These are phyloP conservation scores for Lentinula edodes DNA, from an alignment of 768 basidiomycete species.

Conservation along the genomic window DNA sequence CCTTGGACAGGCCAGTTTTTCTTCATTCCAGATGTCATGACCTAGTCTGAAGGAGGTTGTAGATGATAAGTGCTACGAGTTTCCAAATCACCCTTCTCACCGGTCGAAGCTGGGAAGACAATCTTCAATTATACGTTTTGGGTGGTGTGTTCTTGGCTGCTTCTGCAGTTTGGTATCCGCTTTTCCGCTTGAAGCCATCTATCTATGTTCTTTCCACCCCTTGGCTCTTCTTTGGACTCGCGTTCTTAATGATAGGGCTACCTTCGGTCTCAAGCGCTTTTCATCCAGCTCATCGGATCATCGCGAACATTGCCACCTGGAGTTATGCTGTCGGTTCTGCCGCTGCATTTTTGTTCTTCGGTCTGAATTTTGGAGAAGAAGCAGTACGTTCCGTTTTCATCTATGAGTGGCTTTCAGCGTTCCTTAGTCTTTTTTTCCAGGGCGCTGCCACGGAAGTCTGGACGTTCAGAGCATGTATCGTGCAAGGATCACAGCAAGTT, in stretches of 20 bases:
- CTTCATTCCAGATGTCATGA: background rate
- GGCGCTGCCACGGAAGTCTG: constrained; percentile 95
- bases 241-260: constrained; percentile 88
- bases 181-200: constrained; percentile 87
- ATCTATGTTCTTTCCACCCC: constrained; percentile 82
- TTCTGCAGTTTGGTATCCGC: constrained; percentile 83
- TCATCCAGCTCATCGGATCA: constrained; percentile 52
- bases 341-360: constrained; percentile 90
- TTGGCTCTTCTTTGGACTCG: constrained; percentile 88
- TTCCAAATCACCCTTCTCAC: constrained; percentile 92
- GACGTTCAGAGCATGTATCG: constrained; percentile 86
- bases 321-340: constrained; percentile 90
- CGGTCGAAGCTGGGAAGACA: constrained; percentile 77
- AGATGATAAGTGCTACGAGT: constrained; percentile 88
- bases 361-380: constrained; percentile 96
- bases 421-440: constrained; percentile 24
- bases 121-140: constrained; percentile 85
- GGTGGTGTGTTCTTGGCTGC: constrained; percentile 84
- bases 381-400: constrained; percentile 58
- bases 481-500: constrained; percentile 92
- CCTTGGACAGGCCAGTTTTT: constrained; percentile 59
- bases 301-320: constrained; percentile 84
- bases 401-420: background rate
- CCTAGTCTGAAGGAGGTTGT: background rate
- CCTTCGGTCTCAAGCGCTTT: constrained; percentile 68